A percentile compares a stretch with the other conserved stretches of the same genome.
Evolutionary conservation across 2,329 filamentous ascomycete genomes (phyloP).

Genomic region (Tolypocladium amazonense): DNA sequence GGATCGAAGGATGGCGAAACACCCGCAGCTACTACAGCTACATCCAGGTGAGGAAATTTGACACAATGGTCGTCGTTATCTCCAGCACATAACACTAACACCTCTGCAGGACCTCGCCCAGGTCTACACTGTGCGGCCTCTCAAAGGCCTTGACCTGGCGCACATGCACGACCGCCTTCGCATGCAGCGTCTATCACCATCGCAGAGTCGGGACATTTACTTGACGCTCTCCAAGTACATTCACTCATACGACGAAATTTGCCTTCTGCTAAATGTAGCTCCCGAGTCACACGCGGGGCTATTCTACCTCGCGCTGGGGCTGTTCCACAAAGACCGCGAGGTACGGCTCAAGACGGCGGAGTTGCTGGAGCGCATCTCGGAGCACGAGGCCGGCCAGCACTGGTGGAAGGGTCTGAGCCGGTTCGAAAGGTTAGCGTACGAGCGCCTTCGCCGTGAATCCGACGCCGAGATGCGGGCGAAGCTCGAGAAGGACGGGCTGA

Average conservation of each 20-base stretch:
- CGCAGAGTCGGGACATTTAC: slow-evolving; percentile 76
- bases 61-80: neutral
- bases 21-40: slow-evolving; percentile 94
- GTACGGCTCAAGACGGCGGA: slow-evolving; percentile 70
- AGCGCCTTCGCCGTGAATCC: slow-evolving; percentile 60
- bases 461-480: slow-evolving; percentile 40
- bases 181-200: slow-evolving; percentile 64
- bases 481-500: slow-evolving; percentile 32
- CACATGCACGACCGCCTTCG: slow-evolving; percentile 89
- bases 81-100: neutral
- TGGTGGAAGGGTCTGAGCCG: slow-evolving; percentile 82
- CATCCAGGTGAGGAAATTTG: slow-evolving; percentile 54
- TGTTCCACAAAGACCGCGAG: slow-evolving; percentile 80
- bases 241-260: slow-evolving; percentile 74
- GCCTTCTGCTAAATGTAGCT: slow-evolving; percentile 69
- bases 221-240: slow-evolving; percentile 66
- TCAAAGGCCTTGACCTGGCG: slow-evolving; percentile 76
- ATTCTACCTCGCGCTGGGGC: slow-evolving; percentile 81
- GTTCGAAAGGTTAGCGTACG: slow-evolving; percentile 81
- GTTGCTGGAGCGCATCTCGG: slow-evolving; percentile 69
- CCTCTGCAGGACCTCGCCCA: slow-evolving; percentile 49
- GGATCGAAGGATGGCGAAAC: slow-evolving; percentile 94
- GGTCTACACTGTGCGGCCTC: slow-evolving; percentile 52
- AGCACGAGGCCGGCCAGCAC: slow-evolving; percentile 84
- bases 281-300: slow-evolving; percentile 80